A percentile compares a stretch with the other conserved stretches of the same genome.
These are phyloP conservation scores for Closterium sp. DNA, from an alignment of 139 green algal species.

Conservation along the genomic window DNA sequence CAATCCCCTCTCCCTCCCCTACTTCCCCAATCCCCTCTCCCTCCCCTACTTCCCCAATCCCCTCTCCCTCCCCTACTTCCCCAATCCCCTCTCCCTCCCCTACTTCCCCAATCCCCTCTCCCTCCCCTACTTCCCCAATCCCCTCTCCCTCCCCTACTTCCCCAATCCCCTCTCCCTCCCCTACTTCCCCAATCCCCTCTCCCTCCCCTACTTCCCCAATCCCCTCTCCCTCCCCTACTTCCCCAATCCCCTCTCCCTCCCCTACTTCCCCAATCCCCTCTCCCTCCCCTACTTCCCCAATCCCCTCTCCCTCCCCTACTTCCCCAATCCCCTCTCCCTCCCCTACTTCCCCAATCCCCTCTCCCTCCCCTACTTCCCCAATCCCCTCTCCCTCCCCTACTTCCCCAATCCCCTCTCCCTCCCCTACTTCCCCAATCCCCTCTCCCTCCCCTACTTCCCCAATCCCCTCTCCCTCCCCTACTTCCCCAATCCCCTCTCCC, in stretches of 20 bases:
- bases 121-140: neutral
- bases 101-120: neutral
- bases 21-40: neutral
- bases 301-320: neutral
- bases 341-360: neutral
- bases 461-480: neutral
- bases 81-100: neutral
- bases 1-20: neutral
- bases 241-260: neutral
- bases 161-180: neutral
- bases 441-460: neutral
- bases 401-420: neutral
- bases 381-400: neutral
- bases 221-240: neutral
- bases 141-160: neutral
- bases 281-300: neutral
- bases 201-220: neutral
- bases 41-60: neutral
- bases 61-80: neutral
- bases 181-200: neutral
- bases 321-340: neutral
- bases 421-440: neutral
- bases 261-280: neutral
- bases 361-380: neutral
- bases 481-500: neutral